Evolutionary conservation across 768 basidiomycete species (phyloP).

Genomic region (Podaxis rugospora): DNA sequence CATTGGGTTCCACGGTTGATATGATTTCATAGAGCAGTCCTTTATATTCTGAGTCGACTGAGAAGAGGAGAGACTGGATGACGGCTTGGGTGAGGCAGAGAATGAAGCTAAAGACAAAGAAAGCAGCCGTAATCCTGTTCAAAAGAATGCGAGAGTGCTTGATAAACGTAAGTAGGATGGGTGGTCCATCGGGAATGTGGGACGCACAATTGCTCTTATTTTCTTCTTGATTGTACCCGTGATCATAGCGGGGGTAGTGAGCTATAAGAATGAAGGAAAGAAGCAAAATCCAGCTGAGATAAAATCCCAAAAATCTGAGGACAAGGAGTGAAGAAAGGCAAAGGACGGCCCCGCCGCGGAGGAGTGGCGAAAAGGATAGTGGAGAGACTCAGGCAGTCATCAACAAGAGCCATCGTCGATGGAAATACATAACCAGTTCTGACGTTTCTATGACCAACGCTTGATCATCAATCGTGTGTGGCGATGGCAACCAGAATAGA

Average conservation of each 20-base stretch:
- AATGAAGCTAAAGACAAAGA: slow-evolving; percentile 47
- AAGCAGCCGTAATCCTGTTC: slow-evolving; percentile 36
- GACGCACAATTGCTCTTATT: slow-evolving; percentile 14
- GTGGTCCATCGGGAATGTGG: neutral
- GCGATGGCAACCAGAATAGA: neutral
- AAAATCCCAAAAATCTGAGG: slow-evolving; percentile 12
- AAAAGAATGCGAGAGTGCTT: slow-evolving; percentile 36
- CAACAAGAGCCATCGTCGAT: no score
- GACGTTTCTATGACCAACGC: neutral
- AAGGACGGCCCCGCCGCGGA: neutral
- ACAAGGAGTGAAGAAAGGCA: slow-evolving; percentile 14
- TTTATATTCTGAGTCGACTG: slow-evolving; percentile 37
- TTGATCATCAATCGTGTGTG: neutral
- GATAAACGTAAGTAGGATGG: neutral
- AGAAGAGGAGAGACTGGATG: slow-evolving; percentile 44
- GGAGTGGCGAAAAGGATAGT: neutral
- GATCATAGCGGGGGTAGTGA: slow-evolving; percentile 12
- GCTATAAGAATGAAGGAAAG: slow-evolving; percentile 8
- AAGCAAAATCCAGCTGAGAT: slow-evolving; percentile 5
- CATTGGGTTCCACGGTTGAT: slow-evolving; percentile 27
- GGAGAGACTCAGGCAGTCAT: neutral
- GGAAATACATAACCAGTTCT: no score
- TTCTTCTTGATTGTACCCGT: slow-evolving; percentile 12
- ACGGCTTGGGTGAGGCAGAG: slow-evolving; percentile 50
- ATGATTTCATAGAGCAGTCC: slow-evolving; percentile 34